Conservation (phyloP, 2,329 filamentous ascomycete species). For the Eutypella sp. region DNA sequence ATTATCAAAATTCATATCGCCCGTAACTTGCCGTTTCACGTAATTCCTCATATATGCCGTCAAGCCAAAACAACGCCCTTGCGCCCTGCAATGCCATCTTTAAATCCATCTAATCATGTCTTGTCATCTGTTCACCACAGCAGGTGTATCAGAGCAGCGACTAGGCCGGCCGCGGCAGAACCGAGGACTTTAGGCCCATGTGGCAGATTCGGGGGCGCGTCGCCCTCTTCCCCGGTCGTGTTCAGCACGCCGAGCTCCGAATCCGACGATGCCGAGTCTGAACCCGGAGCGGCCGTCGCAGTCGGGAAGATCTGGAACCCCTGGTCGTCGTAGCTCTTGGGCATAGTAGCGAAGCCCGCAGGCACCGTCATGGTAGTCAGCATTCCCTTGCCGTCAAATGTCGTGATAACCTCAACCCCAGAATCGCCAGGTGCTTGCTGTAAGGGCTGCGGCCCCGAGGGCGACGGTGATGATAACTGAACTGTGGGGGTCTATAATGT, state of each 20-base stretch:
- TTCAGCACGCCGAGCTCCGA: not conserved
- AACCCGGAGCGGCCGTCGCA: constrained; percentile 2
- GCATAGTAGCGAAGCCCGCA: constrained; percentile 27
- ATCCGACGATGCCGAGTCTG: too few species aligned
- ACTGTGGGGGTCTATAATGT: constrained; percentile 31
- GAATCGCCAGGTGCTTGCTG: constrained; percentile 25
- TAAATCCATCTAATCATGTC: not conserved
- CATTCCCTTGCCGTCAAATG: constrained; percentile 45
- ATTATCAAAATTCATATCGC: too few species aligned
- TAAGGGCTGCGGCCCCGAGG: constrained; percentile 42
- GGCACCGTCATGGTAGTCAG: constrained; percentile 38
- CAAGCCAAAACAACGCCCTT: too few species aligned
- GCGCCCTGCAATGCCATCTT: not conserved
- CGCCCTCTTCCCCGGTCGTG: not conserved
- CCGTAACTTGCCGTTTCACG: too few species aligned
- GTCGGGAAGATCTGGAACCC: constrained; percentile 36
- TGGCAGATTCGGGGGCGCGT: not conserved
- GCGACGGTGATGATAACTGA: constrained; percentile 42
- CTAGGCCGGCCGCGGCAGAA: not conserved
- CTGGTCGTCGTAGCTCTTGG: constrained; percentile 38
- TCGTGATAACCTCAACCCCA: constrained; percentile 41
- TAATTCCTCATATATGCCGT: too few species aligned
- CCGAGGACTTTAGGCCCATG: not conserved
- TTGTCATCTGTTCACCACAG: not conserved
- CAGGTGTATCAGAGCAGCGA: not conserved